phyloP scores from a whole-genome alignment of 495 filamentous ascomycete species.

The Penicillium cinerascens region DNA sequence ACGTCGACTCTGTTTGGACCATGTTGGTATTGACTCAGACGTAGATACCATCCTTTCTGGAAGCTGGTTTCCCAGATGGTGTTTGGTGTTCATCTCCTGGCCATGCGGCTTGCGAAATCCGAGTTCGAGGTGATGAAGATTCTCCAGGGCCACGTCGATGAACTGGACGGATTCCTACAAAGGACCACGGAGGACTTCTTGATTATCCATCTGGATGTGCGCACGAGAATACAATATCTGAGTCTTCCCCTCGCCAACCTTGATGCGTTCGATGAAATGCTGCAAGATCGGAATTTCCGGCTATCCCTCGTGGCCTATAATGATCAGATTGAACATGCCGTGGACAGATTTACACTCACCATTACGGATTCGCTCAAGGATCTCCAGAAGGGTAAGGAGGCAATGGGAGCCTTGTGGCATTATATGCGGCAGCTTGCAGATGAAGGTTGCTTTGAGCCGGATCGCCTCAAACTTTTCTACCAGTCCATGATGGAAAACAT shows the following conservation, averaged over 20 bases:
- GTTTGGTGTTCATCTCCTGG: constrained; percentile 87
- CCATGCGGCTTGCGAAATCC: constrained; percentile 81
- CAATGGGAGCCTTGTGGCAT: constrained; percentile 69
- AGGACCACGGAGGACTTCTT: constrained; percentile 81
- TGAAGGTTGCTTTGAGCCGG: constrained; percentile 45
- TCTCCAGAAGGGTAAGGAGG: constrained; percentile 70
- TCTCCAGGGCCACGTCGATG: constrained; percentile 87
- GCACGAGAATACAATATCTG: constrained; percentile 69
- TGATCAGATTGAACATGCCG: constrained; percentile 85
- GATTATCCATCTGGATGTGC: constrained; percentile 71
- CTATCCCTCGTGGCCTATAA: constrained; percentile 80
- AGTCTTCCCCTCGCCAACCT: constrained; percentile 81
- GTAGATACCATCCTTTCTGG: constrained; percentile 75
- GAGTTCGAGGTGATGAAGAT: constrained; percentile 84
- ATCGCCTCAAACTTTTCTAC: constrained; percentile 60
- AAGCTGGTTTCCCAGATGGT: constrained; percentile 90
- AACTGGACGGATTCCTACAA: constrained; percentile 87
- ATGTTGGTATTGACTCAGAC: neutral
- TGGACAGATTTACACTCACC: constrained; percentile 67
- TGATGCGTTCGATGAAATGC: constrained; percentile 82
- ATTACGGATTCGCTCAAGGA: constrained; percentile 77
- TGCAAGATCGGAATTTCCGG: constrained; percentile 78
- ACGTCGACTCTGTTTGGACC: neutral
- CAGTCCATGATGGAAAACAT: constrained; percentile 79
- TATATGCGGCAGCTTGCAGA: constrained; percentile 65